Conservation (phyloP, 495 filamentous ascomycete genomes). For the Staphylotrichum tortipilum region DNA sequence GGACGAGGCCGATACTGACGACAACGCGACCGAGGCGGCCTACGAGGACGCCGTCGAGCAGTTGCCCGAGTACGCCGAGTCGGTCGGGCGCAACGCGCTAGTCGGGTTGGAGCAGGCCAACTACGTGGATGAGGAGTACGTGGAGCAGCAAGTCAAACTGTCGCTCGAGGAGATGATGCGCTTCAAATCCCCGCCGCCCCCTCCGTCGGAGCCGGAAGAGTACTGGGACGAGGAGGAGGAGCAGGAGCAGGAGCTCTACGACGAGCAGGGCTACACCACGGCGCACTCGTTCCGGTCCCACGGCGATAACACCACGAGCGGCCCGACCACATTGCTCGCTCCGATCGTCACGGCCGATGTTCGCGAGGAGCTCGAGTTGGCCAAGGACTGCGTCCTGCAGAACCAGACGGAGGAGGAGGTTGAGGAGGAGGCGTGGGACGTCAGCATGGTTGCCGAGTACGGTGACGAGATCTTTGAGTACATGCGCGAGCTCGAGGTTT, state of each 20-base stretch:
- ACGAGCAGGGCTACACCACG: slow-evolving; percentile 75
- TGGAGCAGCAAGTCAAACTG: slow-evolving; percentile 10
- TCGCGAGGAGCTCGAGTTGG: slow-evolving; percentile 58
- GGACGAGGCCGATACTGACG: slow-evolving; percentile 20
- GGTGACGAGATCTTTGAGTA: slow-evolving; percentile 90
- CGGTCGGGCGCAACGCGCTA: background rate
- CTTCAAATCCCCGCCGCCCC: no score
- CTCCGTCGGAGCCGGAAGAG: slow-evolving; percentile 54
- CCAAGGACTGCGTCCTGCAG: slow-evolving; percentile 57
- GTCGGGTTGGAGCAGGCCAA: background rate
- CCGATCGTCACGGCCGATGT: slow-evolving; percentile 56
- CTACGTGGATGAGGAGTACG: no score
- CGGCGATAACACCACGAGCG: slow-evolving; percentile 74
- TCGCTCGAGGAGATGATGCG: no score
- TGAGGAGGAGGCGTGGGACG: slow-evolving; percentile 83
- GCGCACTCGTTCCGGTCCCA: slow-evolving; percentile 63
- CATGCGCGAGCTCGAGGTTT: slow-evolving; percentile 82
- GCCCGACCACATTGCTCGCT: slow-evolving; percentile 58
- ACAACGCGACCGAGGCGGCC: slow-evolving; percentile 29
- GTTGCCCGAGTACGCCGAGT: slow-evolving; percentile 14
- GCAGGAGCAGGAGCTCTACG: slow-evolving; percentile 60
- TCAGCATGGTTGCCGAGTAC: slow-evolving; percentile 98
- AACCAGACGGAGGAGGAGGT: slow-evolving; percentile 48
- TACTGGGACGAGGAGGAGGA: slow-evolving; percentile 62
- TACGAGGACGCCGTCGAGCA: slow-evolving; percentile 40